Evolutionary conservation across 495 filamentous ascomycete species (phyloP), one percentile per base, ranked within the genome.

Genomic region (Xylaria nigripes): DNA sequence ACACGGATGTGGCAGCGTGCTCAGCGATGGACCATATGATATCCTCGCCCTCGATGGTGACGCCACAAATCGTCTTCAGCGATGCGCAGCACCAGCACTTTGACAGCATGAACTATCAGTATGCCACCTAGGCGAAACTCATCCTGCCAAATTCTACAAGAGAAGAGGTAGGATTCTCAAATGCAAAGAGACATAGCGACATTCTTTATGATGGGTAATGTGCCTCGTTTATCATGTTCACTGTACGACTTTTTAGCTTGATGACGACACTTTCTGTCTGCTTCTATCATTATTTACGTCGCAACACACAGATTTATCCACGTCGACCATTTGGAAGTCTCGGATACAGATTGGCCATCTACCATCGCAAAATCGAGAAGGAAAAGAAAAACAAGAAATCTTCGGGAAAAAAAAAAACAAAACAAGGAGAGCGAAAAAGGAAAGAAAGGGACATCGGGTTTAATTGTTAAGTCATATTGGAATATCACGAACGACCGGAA

Each of bases 21-120:
- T 50, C 50, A 19, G 32, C 54, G 7, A 55, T 62, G 9, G 57
- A 59, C 34, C 64, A 68, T 15, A 63, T 61, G 50, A 53, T 68
- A n/a, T 74, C 72, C 3, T 73, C 72, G 12, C 65, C 65, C 0
- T 65, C 70, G 2, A 72, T 70, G 6, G 57, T 76, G 49, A 73
- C 70, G 2, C 70, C 72, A 34, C 55, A 61, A 51, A 61, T 61
- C 2, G 59, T 51, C 1, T 66, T 61, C 34, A 60, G 58, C 44
- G 61, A 60, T 16, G 40, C 42, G 18, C 49, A 54, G 15, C 61
- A 64, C 25, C 50, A 48, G 2, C 44, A 48, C 18, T 54, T 60
- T 45, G 61, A 61, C 12, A 57, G 62, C 0, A 54, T 60, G 25
- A 53, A 59, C 43, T 66, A 50, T 55, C 52, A 61, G 18, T 40